phyloP scores from a whole-genome alignment of 176 grass and related monocot species.

The Calamus simplicifolius region DNA sequence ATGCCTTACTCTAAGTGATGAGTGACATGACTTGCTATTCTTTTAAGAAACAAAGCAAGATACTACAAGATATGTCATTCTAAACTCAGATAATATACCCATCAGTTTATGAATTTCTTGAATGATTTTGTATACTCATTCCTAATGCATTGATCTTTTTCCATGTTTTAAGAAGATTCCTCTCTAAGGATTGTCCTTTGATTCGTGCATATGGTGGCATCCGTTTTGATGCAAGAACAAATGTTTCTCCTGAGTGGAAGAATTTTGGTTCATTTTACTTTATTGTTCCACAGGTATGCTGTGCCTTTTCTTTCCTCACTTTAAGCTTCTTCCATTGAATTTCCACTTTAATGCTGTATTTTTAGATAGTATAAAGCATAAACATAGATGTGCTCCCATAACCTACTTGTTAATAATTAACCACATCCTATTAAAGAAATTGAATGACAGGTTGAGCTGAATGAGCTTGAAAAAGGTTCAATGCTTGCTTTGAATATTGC shows the following conservation, averaged over 20 bases:
- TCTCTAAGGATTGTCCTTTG: constrained; percentile 61
- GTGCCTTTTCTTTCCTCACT: neutral
- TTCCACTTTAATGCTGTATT: no score
- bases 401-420: constrained; percentile 1
- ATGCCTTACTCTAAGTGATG: neutral
- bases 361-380: no score
- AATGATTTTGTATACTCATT: no score
- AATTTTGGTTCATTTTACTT: constrained; percentile 89
- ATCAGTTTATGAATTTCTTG: no score
- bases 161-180: constrained; percentile 40
- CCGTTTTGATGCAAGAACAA: constrained; percentile 56
- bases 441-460: constrained; percentile 67
- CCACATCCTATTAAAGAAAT: neutral
- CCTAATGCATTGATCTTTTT: neutral
- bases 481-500: constrained; percentile 61
- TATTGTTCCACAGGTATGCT: constrained; percentile 63
- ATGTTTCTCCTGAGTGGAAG: constrained; percentile 59
- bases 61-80: no score
- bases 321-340: neutral
- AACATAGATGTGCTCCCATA: no score
- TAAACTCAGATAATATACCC: no score
- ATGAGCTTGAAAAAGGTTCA: constrained; percentile 70
- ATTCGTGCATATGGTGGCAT: constrained; percentile 88
- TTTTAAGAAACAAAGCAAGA: no score
- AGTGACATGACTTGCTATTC: no score